A percentile compares a stretch with the other conserved stretches of the same genome.
Evolutionary conservation across 106 monocot genomes (phyloP).

Genomic region (Dioscorea alata): DNA sequence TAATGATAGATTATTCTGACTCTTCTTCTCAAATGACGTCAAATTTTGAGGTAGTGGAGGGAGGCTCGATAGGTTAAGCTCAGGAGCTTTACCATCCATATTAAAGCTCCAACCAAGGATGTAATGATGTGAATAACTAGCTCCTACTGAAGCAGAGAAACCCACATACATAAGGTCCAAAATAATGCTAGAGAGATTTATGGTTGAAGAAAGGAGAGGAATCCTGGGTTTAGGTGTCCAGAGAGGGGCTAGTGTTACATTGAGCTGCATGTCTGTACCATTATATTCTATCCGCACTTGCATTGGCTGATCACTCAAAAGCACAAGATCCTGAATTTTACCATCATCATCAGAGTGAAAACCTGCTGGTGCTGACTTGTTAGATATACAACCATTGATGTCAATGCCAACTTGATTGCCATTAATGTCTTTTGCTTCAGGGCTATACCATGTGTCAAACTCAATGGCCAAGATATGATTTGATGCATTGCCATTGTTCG

Average conservation of each 20-base stretch:
- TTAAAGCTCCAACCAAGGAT: conserved; percentile 33
- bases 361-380: neutral
- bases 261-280: conserved; percentile 4
- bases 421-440: conserved; percentile 4
- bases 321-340: neutral
- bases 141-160: conserved; percentile 15
- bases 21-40: neutral
- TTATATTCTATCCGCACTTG: conserved; percentile 28
- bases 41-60: neutral
- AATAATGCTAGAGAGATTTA: conserved; percentile 18
- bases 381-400: neutral
- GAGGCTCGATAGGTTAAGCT: conserved; percentile 1
- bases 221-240: conserved; percentile 4
- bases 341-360: neutral
- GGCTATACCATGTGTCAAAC: conserved; percentile 6
- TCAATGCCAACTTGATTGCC: conserved; percentile 6
- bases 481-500: neutral
- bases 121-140: conserved; percentile 8
- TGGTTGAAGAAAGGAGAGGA: conserved; percentile 12
- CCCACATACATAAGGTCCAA: conserved; percentile 21
- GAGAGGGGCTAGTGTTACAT: conserved; percentile 20
- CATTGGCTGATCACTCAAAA: conserved; percentile 22
- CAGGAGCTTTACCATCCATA: conserved; percentile 8
- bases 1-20: neutral
- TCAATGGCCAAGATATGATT: conserved; percentile 10